phyloP scores from a whole-genome alignment of 345 rosid species.

The Draba incana region DNA sequence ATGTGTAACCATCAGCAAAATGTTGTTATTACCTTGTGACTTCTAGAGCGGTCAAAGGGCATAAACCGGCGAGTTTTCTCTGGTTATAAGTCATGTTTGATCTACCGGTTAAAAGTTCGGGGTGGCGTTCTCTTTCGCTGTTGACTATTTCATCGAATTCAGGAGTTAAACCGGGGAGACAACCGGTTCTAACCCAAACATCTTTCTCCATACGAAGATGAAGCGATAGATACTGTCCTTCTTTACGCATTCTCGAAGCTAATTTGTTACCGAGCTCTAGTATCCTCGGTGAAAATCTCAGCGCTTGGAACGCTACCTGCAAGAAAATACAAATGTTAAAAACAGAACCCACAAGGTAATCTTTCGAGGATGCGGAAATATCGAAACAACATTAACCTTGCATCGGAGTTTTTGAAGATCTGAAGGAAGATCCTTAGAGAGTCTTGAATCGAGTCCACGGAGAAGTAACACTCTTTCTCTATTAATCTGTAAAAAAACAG shows the following conservation, averaged over 20 bases:
- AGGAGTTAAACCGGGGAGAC: constrained; percentile 79
- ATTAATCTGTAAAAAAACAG: constrained; percentile 63
- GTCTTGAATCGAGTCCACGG: constrained; percentile 94
- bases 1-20: background rate
- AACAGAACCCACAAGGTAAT: background rate
- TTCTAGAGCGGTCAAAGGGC: constrained; percentile 90
- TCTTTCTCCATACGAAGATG: constrained; percentile 94
- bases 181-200: constrained; percentile 97
- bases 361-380: background rate
- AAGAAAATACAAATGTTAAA: background rate
- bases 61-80: constrained; percentile 85
- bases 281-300: constrained; percentile 75
- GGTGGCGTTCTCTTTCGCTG: constrained; percentile 75
- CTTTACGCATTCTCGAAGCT: constrained; percentile 75
- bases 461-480: constrained; percentile 90
- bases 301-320: constrained; percentile 89
- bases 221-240: constrained; percentile 89
- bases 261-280: constrained; percentile 78
- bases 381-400: constrained; percentile 45
- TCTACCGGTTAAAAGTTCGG: constrained; percentile 87
- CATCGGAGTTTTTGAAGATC: constrained; percentile 97
- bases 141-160: constrained; percentile 74
- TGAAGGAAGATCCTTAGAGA: constrained; percentile 89
- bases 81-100: constrained; percentile 91
- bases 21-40: constrained; percentile 63